Conservation (phyloP, 106 monocot species). For the Apostasia ramifera region DNA sequence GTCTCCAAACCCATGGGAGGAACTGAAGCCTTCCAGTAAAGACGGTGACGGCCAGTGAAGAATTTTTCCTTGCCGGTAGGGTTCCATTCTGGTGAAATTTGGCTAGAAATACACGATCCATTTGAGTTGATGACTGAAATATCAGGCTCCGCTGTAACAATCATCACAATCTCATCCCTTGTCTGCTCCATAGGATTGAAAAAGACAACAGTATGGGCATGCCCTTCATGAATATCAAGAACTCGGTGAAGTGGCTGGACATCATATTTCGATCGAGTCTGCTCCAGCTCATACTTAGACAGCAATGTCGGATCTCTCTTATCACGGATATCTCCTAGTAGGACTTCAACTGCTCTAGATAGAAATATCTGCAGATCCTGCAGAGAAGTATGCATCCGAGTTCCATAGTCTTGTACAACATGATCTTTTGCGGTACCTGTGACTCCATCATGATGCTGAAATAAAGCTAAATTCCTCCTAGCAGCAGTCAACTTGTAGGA, state of each 20-base stretch:
- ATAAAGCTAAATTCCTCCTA: slow-evolving; percentile 91
- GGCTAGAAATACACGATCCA: slow-evolving; percentile 62
- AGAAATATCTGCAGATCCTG: slow-evolving; percentile 88
- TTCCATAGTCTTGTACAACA: slow-evolving; percentile 87
- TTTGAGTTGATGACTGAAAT: slow-evolving; percentile 59
- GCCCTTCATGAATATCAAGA: slow-evolving; percentile 34
- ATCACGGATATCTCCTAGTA: slow-evolving; percentile 51
- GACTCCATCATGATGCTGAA: slow-evolving; percentile 97
- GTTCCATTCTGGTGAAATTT: slow-evolving; percentile 87
- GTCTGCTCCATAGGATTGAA: slow-evolving; percentile 89
- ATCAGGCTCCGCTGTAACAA: slow-evolving; percentile 56
- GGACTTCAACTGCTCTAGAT: slow-evolving; percentile 70
- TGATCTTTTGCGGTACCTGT: slow-evolving; percentile 96
- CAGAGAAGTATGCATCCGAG: slow-evolving; percentile 76
- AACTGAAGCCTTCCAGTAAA: slow-evolving; percentile 87
- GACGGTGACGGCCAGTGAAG: slow-evolving; percentile 64
- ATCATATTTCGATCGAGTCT: slow-evolving; percentile 79
- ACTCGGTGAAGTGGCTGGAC: slow-evolving; percentile 72
- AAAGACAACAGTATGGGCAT: slow-evolving; percentile 45
- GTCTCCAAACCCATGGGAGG: slow-evolving; percentile 92
- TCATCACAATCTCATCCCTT: slow-evolving; percentile 85
- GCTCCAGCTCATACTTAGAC: slow-evolving; percentile 67
- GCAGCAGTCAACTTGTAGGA: slow-evolving; percentile 89
- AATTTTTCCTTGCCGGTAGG: slow-evolving; percentile 26
- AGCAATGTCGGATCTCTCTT: slow-evolving; percentile 62